Base-by-base conservation (phyloP, 306 rosid species). In the Arachis stenosperma region DNA sequence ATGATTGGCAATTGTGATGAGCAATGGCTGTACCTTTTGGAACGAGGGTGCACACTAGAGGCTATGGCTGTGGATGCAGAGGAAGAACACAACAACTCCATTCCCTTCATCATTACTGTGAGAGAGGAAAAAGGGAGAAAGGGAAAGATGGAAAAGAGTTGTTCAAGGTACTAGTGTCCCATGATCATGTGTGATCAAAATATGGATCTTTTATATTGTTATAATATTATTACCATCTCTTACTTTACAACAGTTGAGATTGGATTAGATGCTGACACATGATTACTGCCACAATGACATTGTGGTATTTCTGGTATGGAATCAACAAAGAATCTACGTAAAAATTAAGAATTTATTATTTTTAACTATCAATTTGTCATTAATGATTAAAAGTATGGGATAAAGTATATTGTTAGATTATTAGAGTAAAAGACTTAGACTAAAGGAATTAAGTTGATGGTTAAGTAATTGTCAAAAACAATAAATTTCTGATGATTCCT, bases 51-150 rank as follows among this genome's bases (percentile, higher is more conserved):
- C 71, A 71, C 37, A 58, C 85, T 67, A 22, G 89, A 82, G 69
- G 84, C 75, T 41, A 87, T 77, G 30, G 90, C 87, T 44, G 90
- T 87, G 67, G 96, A 88, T 67, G 91, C 78, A 51, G 84, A 65
- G 61, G 90, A 87, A 53, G 89, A 54, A 73, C 96, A 90, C 47
- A 81, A 78, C 73, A 86, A 12, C 51, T 86, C 85, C 85, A 84
- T 74, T 80, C 83, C 44, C 71, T 80, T 85, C 89, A 80, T 89
- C 88, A 80, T 89, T 65, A 53, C 72, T 51, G 30, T n/a, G 75
- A 33, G 52, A 71, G 58, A 44, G 41, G 42, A 43, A 52, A 11
- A 27, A 12, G n/a, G 17, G 54, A 4, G 11, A 11, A 48, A n/a
- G 15, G n/a, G 17, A 11, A 70, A 50, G 44, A 48, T 17, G 30